These are phyloP conservation scores for Leccinellum rugosiceps DNA, from an alignment of 768 basidiomycete genomes.

Conservation along the genomic window DNA sequence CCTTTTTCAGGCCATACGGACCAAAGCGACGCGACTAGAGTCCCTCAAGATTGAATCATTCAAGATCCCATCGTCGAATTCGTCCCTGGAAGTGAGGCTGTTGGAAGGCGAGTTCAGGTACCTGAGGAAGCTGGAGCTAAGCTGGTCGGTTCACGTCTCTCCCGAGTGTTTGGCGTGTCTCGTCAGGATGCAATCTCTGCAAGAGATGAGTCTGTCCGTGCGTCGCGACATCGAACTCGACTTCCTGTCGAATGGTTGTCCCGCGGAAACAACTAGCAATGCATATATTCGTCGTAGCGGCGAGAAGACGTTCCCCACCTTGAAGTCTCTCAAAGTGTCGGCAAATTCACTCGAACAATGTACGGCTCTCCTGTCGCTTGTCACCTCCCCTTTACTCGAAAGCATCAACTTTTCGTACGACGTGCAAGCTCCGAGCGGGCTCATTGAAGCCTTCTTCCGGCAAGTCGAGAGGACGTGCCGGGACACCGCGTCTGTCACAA, in stretches of 20 bases:
- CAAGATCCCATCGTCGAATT: slow-evolving; percentile 8
- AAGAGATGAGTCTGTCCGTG: slow-evolving; percentile 22
- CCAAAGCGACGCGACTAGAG: slow-evolving; percentile 18
- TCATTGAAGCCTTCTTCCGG: slow-evolving; percentile 23
- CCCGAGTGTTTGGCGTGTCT: slow-evolving; percentile 21
- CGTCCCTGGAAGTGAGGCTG: slow-evolving; percentile 16
- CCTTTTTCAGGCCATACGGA: slow-evolving; percentile 24
- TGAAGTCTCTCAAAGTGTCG: slow-evolving; percentile 24
- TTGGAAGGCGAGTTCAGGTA: slow-evolving; percentile 14
- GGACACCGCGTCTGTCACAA: background rate
- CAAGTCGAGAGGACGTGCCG: slow-evolving; percentile 20
- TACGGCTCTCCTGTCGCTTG: slow-evolving; percentile 21
- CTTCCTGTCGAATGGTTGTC: slow-evolving; percentile 12
- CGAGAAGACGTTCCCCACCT: slow-evolving; percentile 18
- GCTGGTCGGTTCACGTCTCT: slow-evolving; percentile 23
- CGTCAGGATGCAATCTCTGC: slow-evolving; percentile 19
- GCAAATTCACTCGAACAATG: slow-evolving; percentile 29
- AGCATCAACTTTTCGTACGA: slow-evolving; percentile 27
- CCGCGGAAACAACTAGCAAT: background rate
- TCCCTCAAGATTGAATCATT: slow-evolving; percentile 24
- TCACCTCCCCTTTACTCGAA: slow-evolving; percentile 23
- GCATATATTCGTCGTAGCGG: background rate
- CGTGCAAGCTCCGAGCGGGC: slow-evolving; percentile 20
- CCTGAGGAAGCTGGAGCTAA: slow-evolving; percentile 25
- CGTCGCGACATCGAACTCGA: slow-evolving; percentile 16